Conservation (phyloP, 495 filamentous ascomycete genomes). For the Penicillium fimorum region DNA sequence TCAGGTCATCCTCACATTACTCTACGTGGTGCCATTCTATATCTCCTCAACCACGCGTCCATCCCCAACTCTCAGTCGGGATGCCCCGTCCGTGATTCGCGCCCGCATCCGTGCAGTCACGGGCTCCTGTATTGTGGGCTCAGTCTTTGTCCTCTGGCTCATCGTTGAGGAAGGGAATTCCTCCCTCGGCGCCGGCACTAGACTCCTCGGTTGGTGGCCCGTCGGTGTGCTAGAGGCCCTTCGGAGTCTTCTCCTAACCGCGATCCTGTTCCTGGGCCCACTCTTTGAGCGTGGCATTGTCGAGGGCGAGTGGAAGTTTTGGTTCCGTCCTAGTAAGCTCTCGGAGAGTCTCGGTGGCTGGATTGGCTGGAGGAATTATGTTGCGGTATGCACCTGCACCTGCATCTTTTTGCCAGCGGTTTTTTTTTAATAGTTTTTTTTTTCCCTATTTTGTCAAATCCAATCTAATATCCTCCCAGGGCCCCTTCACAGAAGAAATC, state of each 20-base stretch:
- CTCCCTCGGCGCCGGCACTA: slow-evolving; percentile 53
- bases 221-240: slow-evolving; percentile 59
- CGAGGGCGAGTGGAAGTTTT: slow-evolving; percentile 67
- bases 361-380: slow-evolving; percentile 64
- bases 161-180: slow-evolving; percentile 47
- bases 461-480: slow-evolving; percentile 44
- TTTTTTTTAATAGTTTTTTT: too few species aligned
- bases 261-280: slow-evolving; percentile 79
- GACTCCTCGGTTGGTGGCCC: slow-evolving; percentile 74
- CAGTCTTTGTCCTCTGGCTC: slow-evolving; percentile 60
- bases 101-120: slow-evolving; percentile 79
- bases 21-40: slow-evolving; percentile 93
- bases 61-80: slow-evolving; percentile 75
- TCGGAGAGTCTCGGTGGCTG: slow-evolving; percentile 54
- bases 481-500: slow-evolving; percentile 87
- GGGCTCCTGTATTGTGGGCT: slow-evolving; percentile 62
- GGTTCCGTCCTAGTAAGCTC: slow-evolving; percentile 47
- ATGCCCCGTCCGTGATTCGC: slow-evolving; percentile 86
- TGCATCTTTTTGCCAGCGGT: not conserved
- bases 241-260: slow-evolving; percentile 61
- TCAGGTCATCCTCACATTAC: slow-evolving; percentile 70
- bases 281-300: slow-evolving; percentile 73
- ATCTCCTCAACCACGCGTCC: slow-evolving; percentile 75
- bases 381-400: slow-evolving; percentile 50
- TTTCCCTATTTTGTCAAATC: too few species aligned